Evolutionary conservation across 805 yeast genomes (phyloP).

Genomic region (Barnettozyma wickerhamii): DNA sequence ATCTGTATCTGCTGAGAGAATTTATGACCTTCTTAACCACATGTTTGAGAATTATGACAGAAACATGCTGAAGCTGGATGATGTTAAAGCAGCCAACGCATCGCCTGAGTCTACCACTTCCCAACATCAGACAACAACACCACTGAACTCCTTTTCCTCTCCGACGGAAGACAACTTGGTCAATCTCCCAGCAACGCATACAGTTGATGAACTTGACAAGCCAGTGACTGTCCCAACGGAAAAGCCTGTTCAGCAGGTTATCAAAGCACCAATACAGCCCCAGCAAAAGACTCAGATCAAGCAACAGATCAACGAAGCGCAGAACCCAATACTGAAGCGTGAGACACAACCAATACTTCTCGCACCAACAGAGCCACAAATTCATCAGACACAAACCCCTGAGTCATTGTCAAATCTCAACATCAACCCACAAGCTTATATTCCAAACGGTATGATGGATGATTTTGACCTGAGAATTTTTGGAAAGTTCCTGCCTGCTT

Average conservation of each 20-base stretch:
- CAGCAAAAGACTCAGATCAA: no score
- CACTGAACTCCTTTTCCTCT: slow-evolving; percentile 13
- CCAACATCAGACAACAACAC: slow-evolving; percentile 2
- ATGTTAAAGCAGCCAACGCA: slow-evolving; percentile 6
- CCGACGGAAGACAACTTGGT: slow-evolving; percentile 14
- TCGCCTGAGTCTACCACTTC: slow-evolving; percentile 1
- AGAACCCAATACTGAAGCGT: no score
- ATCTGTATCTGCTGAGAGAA: slow-evolving; percentile 74
- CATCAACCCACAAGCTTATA: slow-evolving; percentile 6
- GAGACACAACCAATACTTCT: no score
- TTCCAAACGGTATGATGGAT: slow-evolving; percentile 59
- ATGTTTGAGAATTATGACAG: slow-evolving; percentile 75
- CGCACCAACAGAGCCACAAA: no score
- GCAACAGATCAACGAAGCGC: no score
- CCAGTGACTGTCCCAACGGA: slow-evolving; percentile 2
- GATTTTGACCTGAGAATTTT: slow-evolving; percentile 77
- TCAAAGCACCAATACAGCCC: no score
- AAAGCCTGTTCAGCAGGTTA: no score
- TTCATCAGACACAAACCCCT: not conserved
- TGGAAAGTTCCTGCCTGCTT: slow-evolving; percentile 78
- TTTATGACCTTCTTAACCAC: slow-evolving; percentile 71
- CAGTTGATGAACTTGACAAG: slow-evolving; percentile 11
- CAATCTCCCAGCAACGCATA: slow-evolving; percentile 14
- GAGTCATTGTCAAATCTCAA: not conserved
- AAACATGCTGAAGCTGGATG: slow-evolving; percentile 50